These are phyloP conservation scores for Rhodosporidiobolus odoratus DNA, from an alignment of 768 basidiomycete species.

Conservation along the genomic window DNA sequence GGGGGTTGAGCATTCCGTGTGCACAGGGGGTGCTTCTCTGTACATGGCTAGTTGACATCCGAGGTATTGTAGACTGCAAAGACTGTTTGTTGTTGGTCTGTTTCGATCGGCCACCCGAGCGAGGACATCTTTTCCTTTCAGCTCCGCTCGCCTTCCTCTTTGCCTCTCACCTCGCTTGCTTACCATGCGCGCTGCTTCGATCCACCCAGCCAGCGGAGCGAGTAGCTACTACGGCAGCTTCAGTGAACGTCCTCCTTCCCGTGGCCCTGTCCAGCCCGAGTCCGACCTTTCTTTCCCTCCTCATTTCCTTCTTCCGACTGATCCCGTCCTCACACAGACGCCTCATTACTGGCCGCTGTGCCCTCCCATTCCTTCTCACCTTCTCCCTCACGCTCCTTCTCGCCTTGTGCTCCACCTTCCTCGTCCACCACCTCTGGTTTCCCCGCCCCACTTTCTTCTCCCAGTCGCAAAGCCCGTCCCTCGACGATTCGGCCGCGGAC, in stretches of 20 bases:
- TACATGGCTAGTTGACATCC: no score
- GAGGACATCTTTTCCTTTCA: no score
- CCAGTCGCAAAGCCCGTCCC: not conserved
- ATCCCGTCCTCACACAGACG: not conserved
- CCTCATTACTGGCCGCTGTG: not conserved
- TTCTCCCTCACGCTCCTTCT: not conserved
- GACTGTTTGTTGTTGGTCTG: no score
- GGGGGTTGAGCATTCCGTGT: no score
- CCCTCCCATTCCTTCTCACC: not conserved
- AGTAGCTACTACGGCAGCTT: not conserved
- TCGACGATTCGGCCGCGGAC: not conserved
- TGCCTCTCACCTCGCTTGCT: not conserved
- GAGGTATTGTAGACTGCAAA: no score
- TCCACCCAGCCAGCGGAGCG: not conserved
- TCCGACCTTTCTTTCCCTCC: not conserved
- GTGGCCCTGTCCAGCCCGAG: no score
- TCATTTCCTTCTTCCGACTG: not conserved
- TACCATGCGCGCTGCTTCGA: not conserved
- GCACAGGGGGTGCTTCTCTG: no score
- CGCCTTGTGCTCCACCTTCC: not conserved
- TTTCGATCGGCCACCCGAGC: no score
- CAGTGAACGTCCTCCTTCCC: no score
- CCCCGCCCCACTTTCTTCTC: not conserved
- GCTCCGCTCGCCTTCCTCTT: not conserved
- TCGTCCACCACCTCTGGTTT: not conserved